These are phyloP conservation scores for Paraphoma chrysanthemicola DNA, from an alignment of 2,329 filamentous ascomycete genomes.

Conservation along the genomic window DNA sequence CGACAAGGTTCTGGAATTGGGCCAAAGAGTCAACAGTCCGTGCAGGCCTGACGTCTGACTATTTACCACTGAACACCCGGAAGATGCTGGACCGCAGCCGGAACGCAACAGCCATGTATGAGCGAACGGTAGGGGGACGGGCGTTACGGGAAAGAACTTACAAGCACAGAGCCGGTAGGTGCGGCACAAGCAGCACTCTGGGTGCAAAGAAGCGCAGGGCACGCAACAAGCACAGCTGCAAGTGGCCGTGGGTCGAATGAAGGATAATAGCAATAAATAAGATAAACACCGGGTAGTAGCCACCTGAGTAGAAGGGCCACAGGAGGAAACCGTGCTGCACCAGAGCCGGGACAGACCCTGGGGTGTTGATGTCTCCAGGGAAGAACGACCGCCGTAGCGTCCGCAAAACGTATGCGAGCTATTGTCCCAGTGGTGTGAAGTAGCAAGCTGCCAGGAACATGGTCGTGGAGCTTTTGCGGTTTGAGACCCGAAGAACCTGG, in stretches of 20 bases:
- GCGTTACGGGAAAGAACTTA: conserved; percentile 33
- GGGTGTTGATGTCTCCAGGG: conserved; percentile 22
- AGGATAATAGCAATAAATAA: conserved; percentile 41
- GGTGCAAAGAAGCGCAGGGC: conserved; percentile 33
- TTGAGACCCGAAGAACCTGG: conserved; percentile 42
- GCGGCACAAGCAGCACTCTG: conserved; percentile 39
- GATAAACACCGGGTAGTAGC: conserved; percentile 36
- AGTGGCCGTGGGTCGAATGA: conserved; percentile 29
- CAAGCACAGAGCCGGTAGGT: conserved; percentile 34
- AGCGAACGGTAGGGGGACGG: conserved; percentile 24
- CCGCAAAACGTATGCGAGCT: conserved; percentile 25
- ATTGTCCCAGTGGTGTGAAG: conserved; percentile 27
- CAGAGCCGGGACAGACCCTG: conserved; percentile 32
- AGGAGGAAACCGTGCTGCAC: conserved; percentile 35
- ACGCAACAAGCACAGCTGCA: conserved; percentile 27
- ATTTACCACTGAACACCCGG: conserved; percentile 39
- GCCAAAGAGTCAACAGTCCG: conserved; percentile 46
- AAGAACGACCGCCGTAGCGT: conserved; percentile 26
- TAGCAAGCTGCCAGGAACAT: conserved; percentile 43
- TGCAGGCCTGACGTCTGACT: conserved; percentile 49
- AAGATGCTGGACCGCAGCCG: conserved; percentile 42
- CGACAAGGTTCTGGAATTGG: conserved; percentile 41
- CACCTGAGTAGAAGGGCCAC: conserved; percentile 29
- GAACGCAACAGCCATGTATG: conserved; percentile 39
- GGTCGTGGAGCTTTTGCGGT: conserved; percentile 46